These are phyloP conservation scores for Termitomyces sp. DNA, from an alignment of 768 basidiomycete genomes.

Conservation along the genomic window DNA sequence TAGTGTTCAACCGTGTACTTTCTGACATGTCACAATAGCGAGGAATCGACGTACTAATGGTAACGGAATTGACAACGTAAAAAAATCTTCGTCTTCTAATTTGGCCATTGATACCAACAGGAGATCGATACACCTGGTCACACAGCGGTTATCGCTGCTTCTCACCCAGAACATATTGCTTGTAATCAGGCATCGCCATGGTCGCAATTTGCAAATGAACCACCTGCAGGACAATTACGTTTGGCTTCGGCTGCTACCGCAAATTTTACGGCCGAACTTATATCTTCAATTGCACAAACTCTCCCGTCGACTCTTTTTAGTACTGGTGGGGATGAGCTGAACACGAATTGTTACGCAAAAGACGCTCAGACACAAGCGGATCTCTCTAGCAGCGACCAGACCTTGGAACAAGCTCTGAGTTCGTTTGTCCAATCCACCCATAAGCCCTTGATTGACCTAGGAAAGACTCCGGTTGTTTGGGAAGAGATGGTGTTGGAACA, in stretches of 20 bases:
- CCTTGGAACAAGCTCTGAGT: slow-evolving; percentile 59
- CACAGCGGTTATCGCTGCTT: slow-evolving; percentile 55
- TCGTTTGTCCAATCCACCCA: slow-evolving; percentile 58
- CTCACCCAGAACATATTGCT: slow-evolving; percentile 73
- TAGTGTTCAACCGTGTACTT: slow-evolving; percentile 13
- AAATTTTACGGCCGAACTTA: slow-evolving; percentile 51
- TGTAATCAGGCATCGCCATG: slow-evolving; percentile 57
- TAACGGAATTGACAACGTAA: slow-evolving; percentile 13
- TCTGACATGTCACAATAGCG: slow-evolving; percentile 29
- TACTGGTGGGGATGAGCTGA: slow-evolving; percentile 83
- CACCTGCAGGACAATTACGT: slow-evolving; percentile 80
- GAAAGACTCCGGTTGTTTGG: slow-evolving; percentile 81
- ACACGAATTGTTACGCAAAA: slow-evolving; percentile 56
- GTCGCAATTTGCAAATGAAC: slow-evolving; percentile 60
- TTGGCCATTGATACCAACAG: slow-evolving; percentile 33
- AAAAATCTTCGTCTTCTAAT: slow-evolving; percentile 13
- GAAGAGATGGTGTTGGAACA: slow-evolving; percentile 69
- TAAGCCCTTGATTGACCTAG: slow-evolving; percentile 38
- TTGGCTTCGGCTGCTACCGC: slow-evolving; percentile 57
- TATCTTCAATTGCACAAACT: slow-evolving; percentile 46
- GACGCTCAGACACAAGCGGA: slow-evolving; percentile 57
- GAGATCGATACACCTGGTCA: slow-evolving; percentile 88
- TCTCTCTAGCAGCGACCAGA: slow-evolving; percentile 43
- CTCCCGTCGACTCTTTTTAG: slow-evolving; percentile 61
- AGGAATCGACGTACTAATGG: slow-evolving; percentile 71